Base-by-base conservation (phyloP, 1,139 yeast genomes). In the Blastobotrys arbuscula region DNA sequence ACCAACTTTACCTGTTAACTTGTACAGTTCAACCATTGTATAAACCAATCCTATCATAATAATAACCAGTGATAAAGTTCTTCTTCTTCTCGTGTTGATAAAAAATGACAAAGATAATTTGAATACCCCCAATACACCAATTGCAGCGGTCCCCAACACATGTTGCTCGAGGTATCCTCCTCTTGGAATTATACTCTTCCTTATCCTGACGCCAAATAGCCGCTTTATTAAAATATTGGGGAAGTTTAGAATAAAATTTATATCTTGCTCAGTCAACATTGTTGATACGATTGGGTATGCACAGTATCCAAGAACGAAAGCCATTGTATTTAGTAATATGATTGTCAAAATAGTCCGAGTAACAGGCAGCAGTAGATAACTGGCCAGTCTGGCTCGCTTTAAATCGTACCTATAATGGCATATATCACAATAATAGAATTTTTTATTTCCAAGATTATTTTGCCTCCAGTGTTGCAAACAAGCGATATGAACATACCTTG, bases 391-490 rank as follows among this genome's bases (percentile, higher is more conserved):
- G 10, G 46, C 44, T 16, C 52, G 38, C 23, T 31, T 42, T 20
- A 49, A 43, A 15, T 37, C 39, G 33, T 49, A 49, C 44, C 30
- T 30, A 45, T 49, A 37, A 16, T 44, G 36, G 44, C 52, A 49
- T 20, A 49, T 38, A 26, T 49, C 52, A 39, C 52, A 49, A 34
- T 42, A 42, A 45, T 28, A 49, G 39, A 46, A 49, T 15, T 37
- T 24, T n/a, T 37, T 37, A n/a, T 30, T 38, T 10, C 31, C 13
- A 18, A 45, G 26, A 20, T 37, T 49, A 18, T 23, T 9, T 30
- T 24, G 31, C 19, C 52, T 39, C 52, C 52, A 49, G 10, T 35
- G 24, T 36, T 49, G 52, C 7, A 49, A 36, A 26, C 52, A 49
- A 39, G 42, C 36, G 34, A 49, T 47, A 39, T 49, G 52, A 7